Base-by-base conservation (phyloP, 169 alveolate species). In the Plasmodium vivax region DNA sequence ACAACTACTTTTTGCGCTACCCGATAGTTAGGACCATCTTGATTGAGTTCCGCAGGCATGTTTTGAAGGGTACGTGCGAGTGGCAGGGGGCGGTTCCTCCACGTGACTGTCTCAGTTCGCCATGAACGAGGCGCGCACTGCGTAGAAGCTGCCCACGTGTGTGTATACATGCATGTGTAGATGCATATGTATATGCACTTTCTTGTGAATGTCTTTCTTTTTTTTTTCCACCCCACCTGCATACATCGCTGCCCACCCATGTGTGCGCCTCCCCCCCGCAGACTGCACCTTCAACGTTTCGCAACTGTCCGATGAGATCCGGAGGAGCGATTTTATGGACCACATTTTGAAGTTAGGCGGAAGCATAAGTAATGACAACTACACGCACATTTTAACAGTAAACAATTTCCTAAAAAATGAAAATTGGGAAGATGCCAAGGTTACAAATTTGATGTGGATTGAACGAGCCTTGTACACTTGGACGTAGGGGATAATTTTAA, bases 381-480 rank as follows among this genome's bases (percentile, higher is more conserved):
- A 85, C 41, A 85, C 68, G 14, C 93, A 85, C 51, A 41, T 75
- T 36, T 54, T 85, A 43, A 74, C 93, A 54, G 56, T 85, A 54
- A 85, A 85, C 68, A 74, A 75, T 56, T 19, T 79, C 6, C 19
- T 32, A 85, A 79, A 85, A 34, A 54, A 54, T 74, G 93, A 85
- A n/a, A 74, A 56, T 34, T 9, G 41, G 36, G 38, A 77, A 51
- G 68, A 85, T 54, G 71, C 19, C 32, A 32, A 79, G 45, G 34
- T 36, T 9, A 12, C 87, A 23, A 85, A 85, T 85, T 77, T 85
- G 81, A 85, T 85, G 93, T 79, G 85, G 85, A 32, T 85, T 32
- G 93, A 85, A 54, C 77, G 93, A 77, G 93, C 93, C 68, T 38
- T 85, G 43, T 85, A 85, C 82, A 85, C 93, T 0, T 85, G 85